Conservation (phyloP, 805 yeast species). For the Cyberlindnera maclurae region DNA sequence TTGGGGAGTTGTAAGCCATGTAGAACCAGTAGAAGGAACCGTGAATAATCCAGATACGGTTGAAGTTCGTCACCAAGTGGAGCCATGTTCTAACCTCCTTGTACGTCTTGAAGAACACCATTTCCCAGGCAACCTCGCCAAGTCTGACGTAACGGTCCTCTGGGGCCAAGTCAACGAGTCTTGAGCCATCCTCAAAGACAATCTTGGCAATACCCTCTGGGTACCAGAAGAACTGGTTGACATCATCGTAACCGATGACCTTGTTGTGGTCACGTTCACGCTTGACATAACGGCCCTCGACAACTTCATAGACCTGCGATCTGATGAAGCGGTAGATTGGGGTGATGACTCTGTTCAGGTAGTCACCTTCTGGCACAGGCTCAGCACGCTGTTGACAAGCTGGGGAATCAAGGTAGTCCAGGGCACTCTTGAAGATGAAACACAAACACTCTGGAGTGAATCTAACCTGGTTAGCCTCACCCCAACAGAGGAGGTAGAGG, state of each 20-base stretch:
- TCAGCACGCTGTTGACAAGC: constrained; percentile 83
- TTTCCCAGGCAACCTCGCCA: constrained; percentile 89
- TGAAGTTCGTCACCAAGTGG: constrained; percentile 89
- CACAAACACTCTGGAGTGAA: constrained; percentile 86
- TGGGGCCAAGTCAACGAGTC: constrained; percentile 82
- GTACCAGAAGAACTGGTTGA: constrained; percentile 98
- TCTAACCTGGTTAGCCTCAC: constrained; percentile 91
- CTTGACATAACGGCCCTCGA: constrained; percentile 75
- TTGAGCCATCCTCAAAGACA: constrained; percentile 83
- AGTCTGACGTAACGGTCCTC: constrained; percentile 84
- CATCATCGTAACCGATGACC: constrained; percentile 92
- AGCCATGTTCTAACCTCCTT: constrained; percentile 97
- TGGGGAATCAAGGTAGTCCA: constrained; percentile 82
- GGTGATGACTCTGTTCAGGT: constrained; percentile 83
- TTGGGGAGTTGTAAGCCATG: constrained; percentile 86
- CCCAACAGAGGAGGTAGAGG: constrained; percentile 73
- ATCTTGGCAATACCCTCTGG: constrained; percentile 97
- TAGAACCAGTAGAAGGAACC: constrained; percentile 91
- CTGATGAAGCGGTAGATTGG: constrained; percentile 79
- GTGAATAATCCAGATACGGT: constrained; percentile 97
- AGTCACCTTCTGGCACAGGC: constrained; percentile 84
- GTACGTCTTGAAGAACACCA: constrained; percentile 92
- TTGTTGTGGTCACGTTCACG: constrained; percentile 81
- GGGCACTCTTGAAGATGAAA: constrained; percentile 92
- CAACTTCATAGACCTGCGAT: constrained; percentile 74